Percentiles rank a stretch among this genome's conserved stretches.
Evolutionary conservation across 169 alveolate species (phyloP).

Genomic region (Babesia bigemina): DNA sequence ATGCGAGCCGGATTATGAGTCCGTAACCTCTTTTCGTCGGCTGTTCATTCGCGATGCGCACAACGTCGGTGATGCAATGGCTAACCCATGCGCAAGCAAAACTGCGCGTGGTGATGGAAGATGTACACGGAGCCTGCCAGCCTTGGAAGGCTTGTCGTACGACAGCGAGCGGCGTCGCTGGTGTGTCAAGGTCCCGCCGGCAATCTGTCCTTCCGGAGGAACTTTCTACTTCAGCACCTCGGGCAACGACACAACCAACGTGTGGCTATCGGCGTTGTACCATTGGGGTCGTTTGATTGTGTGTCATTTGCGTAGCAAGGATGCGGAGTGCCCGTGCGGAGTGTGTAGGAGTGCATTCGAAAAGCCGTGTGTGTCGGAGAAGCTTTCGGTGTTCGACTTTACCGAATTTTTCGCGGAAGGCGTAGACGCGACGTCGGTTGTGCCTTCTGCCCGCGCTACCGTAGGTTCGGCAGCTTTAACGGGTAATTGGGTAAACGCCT

Average conservation of each 20-base stretch:
- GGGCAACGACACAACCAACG: neutral
- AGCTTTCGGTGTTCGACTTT: slow-evolving; percentile 13
- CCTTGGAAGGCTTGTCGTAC: slow-evolving; percentile 4
- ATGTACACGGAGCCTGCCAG: slow-evolving; percentile 4
- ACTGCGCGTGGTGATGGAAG: neutral
- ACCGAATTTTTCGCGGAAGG: slow-evolving; percentile 20
- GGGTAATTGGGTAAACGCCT: neutral
- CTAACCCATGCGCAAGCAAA: neutral
- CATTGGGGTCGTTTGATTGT: slow-evolving; percentile 22
- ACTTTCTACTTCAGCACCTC: slow-evolving; percentile 16
- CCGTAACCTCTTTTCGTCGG: neutral
- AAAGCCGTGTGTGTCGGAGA: neutral
- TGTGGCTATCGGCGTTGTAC: slow-evolving; percentile 29
- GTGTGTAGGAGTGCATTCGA: slow-evolving; percentile 10
- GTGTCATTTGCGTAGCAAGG: slow-evolving; percentile 24
- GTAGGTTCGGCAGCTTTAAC: neutral
- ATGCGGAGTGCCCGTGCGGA: slow-evolving; percentile 11
- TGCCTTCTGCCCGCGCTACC: neutral
- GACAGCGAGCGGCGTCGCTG: slow-evolving; percentile 16
- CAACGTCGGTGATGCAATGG: slow-evolving; percentile 8
- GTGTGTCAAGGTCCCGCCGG: slow-evolving; percentile 29
- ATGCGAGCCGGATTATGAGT: neutral
- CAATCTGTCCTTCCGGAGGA: slow-evolving; percentile 11
- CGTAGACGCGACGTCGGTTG: slow-evolving; percentile 1
- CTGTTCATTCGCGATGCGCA: slow-evolving; percentile 9